Conservation (phyloP, 805 yeast genomes). For the Ogataea nonfermentans region DNA sequence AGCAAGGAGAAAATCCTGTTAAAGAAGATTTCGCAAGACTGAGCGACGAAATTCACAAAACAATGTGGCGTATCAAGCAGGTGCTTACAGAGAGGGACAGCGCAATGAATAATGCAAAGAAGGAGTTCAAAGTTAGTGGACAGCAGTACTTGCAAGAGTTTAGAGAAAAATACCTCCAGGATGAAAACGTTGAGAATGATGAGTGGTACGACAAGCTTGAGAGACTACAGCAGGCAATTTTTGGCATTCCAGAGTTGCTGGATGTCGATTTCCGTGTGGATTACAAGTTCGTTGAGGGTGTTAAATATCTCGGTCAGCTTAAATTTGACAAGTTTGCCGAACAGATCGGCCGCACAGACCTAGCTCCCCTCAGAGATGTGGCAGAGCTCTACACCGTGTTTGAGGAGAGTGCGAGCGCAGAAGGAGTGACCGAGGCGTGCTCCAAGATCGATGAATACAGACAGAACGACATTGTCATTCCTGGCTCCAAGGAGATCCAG, state of each 20-base stretch:
- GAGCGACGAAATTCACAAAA: slow-evolving; percentile 47
- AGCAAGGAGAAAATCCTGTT: slow-evolving; percentile 35
- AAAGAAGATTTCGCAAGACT: slow-evolving; percentile 21
- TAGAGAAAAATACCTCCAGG: slow-evolving; percentile 52
- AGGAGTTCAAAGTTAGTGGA: slow-evolving; percentile 43
- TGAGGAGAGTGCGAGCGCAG: slow-evolving; percentile 36
- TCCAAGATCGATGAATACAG: slow-evolving; percentile 36
- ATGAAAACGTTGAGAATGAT: slow-evolving; percentile 51
- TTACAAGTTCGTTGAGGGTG: slow-evolving; percentile 60
- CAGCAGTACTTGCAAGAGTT: slow-evolving; percentile 55
- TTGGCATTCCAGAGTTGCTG: slow-evolving; percentile 75
- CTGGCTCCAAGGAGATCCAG: slow-evolving; percentile 35
- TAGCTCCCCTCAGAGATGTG: slow-evolving; percentile 41
- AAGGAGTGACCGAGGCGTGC: slow-evolving; percentile 36
- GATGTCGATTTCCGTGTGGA: slow-evolving; percentile 60
- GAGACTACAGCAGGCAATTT: slow-evolving; percentile 77
- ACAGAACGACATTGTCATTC: slow-evolving; percentile 31
- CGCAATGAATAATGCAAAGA: slow-evolving; percentile 59
- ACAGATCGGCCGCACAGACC: slow-evolving; percentile 38
- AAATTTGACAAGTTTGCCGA: slow-evolving; percentile 53
- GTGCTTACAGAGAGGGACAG: slow-evolving; percentile 84
- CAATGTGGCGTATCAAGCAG: slow-evolving; percentile 81
- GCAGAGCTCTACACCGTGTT: slow-evolving; percentile 37
- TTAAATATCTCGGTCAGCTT: slow-evolving; percentile 65
- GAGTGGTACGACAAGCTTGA: slow-evolving; percentile 67